Evolutionary conservation across 495 filamentous ascomycete species (phyloP).

Genomic region (Aspergillus campestris): DNA sequence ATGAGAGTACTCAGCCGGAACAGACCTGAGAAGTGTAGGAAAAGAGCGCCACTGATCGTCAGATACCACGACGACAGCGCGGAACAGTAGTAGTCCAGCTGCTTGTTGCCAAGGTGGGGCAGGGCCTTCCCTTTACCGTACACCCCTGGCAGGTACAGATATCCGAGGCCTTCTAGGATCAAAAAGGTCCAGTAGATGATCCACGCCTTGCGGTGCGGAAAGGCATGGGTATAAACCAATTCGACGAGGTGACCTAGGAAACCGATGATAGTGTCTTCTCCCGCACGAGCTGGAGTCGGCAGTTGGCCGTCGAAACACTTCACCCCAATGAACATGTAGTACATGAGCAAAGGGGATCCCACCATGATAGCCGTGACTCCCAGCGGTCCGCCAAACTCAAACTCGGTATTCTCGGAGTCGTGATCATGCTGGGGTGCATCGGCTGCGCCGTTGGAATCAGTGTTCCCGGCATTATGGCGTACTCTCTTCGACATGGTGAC

Average conservation of each 20-base stretch:
- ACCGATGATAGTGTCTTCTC: conserved; percentile 49
- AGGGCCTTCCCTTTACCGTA: conserved; percentile 74
- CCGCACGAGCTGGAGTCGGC: conserved; percentile 44
- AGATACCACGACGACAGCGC: conserved; percentile 72
- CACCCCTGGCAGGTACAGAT: conserved; percentile 73
- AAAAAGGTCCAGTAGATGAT: conserved; percentile 81
- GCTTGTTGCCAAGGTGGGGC: conserved; percentile 61
- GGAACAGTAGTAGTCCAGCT: conserved; percentile 83
- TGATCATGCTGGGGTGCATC: background rate
- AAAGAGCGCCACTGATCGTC: conserved; percentile 57
- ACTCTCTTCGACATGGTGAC: too few relatives aligned
- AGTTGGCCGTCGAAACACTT: conserved; percentile 78
- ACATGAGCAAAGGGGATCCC: conserved; percentile 86
- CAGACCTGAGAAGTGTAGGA: conserved; percentile 63
- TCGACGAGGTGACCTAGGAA: conserved; percentile 57
- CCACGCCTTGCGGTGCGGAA: conserved; percentile 68
- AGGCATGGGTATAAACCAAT: conserved; percentile 68
- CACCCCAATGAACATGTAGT: conserved; percentile 94
- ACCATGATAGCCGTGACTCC: conserved; percentile 73
- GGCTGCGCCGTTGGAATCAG: background rate
- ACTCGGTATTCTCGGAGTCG: conserved; percentile 54
- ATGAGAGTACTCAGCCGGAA: conserved; percentile 80
- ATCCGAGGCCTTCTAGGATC: conserved; percentile 62
- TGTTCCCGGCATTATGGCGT: background rate
- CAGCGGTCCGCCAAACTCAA: conserved; percentile 78